Conservation (phyloP, 805 yeast genomes). For the Starmerella lactis-condensi region DNA sequence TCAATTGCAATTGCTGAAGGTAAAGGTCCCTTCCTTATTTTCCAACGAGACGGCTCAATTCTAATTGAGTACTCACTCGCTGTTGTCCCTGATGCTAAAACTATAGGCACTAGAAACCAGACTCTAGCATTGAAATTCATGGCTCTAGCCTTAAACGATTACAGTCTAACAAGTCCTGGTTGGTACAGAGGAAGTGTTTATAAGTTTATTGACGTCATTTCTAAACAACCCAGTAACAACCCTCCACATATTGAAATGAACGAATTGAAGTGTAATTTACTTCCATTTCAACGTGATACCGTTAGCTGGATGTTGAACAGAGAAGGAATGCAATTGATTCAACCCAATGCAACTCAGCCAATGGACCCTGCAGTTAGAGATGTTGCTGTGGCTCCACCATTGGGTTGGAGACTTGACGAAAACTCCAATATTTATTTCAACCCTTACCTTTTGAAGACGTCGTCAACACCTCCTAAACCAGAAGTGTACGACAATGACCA, state of each 20-base stretch:
- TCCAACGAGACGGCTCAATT: background rate
- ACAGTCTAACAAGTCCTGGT: slow-evolving; percentile 7
- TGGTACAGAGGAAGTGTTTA: slow-evolving; percentile 6
- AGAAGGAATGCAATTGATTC: slow-evolving; percentile 21
- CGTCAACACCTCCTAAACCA: slow-evolving; percentile 6
- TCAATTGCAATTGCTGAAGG: background rate
- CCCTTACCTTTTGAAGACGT: slow-evolving; percentile 13
- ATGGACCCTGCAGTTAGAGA: slow-evolving; percentile 12
- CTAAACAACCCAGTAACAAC: slow-evolving; percentile 1
- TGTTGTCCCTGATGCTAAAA: background rate
- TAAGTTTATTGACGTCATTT: slow-evolving; percentile 9
- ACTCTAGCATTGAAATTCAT: slow-evolving; percentile 7
- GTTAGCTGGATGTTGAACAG: slow-evolving; percentile 23
- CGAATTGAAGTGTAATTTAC: slow-evolving; percentile 11
- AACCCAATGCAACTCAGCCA: slow-evolving; percentile 10
- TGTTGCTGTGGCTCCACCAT: slow-evolving; percentile 16
- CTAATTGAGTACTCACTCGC: background rate
- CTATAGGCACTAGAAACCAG: background rate
- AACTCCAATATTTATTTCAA: slow-evolving; percentile 17
- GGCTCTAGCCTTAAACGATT: slow-evolving; percentile 9
- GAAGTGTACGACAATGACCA: background rate
- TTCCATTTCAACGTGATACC: slow-evolving; percentile 23
- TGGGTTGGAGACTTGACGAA: slow-evolving; percentile 15
- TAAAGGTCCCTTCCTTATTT: background rate
- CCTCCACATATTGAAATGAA: slow-evolving; percentile 8